phyloP scores from a whole-genome alignment of 257 asterid species.

The Solanum raphanifolium region DNA sequence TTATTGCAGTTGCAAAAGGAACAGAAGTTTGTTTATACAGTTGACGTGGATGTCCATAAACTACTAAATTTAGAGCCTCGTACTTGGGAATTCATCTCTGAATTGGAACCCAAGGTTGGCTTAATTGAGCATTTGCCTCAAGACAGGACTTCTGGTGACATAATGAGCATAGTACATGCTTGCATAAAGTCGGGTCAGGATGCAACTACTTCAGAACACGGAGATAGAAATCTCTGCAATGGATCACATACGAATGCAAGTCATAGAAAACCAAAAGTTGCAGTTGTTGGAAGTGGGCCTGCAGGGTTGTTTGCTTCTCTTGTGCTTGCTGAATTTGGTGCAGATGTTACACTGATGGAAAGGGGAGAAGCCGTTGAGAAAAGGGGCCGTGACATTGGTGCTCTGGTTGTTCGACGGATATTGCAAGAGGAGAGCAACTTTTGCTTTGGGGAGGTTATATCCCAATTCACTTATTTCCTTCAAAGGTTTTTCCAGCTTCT shows the following conservation, averaged over 20 bases:
- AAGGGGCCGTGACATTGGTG: constrained; percentile 96
- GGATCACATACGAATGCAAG: constrained; percentile 16
- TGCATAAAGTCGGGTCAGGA: constrained; percentile 20
- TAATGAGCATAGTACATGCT: constrained; percentile 33
- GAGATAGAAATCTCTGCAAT: constrained; percentile 1
- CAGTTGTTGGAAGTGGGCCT: constrained; percentile 92
- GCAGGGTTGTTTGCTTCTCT: constrained; percentile 94
- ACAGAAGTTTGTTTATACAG: constrained; percentile 84
- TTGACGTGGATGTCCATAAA: constrained; percentile 59
- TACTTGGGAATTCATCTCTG: constrained; percentile 65
- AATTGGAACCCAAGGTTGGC: constrained; percentile 67
- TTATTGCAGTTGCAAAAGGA: constrained; percentile 50
- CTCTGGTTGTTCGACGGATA: constrained; percentile 71
- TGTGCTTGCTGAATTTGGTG: constrained; percentile 96
- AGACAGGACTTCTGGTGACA: constrained; percentile 39
- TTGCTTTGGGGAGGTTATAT: constrained; percentile 98
- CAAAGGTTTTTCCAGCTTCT: constrained; percentile 18
- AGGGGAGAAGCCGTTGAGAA: constrained; percentile 94
- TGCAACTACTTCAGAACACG: constrained; percentile 17
- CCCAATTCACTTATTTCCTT: constrained; percentile 23
- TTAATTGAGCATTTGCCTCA: constrained; percentile 44
- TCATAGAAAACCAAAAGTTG: constrained; percentile 55
- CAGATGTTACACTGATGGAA: constrained; percentile 78
- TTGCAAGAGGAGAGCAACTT: constrained; percentile 87
- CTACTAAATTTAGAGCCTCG: constrained; percentile 76